Evolutionary conservation across 164 flowering plant genomes (phyloP).

Genomic region (Macadamia tetraphylla): DNA sequence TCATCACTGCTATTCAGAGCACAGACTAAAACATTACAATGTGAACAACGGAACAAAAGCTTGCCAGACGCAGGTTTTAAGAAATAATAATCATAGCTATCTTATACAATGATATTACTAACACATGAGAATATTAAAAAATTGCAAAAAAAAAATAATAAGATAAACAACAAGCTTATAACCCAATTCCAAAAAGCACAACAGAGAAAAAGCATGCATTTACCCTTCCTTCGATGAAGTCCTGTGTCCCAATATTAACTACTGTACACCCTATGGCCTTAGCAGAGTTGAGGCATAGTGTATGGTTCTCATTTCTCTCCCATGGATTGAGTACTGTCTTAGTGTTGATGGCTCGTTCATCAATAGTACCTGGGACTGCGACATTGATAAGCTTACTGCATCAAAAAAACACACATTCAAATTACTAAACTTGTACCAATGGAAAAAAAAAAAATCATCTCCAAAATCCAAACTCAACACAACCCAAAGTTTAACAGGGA

Average conservation of each 20-base stretch:
- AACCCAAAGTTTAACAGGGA: not conserved
- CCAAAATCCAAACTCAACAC: no score
- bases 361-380: conserved; percentile 85
- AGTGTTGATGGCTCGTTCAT: conserved; percentile 78
- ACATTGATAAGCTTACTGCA: conserved; percentile 85
- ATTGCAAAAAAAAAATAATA: not conserved
- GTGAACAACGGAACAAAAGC: no score
- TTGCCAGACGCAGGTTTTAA: no score
- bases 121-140: not conserved
- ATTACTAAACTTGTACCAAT: not conserved
- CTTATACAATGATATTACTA: not conserved
- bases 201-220: not conserved
- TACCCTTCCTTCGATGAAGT: conserved; percentile 81
- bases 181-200: not conserved
- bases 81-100: no score
- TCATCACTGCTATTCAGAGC: no score
- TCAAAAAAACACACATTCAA: conserved; percentile 3
- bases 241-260: conserved; percentile 79
- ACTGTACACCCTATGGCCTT: conserved; percentile 88
- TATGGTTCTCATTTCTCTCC: conserved; percentile 86
- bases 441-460: not conserved
- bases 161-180: not conserved
- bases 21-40: no score
- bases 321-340: conserved; percentile 76
- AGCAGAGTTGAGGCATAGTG: conserved; percentile 77